Evolutionary conservation across 768 basidiomycete species (phyloP).

Genomic region (Cubamyces sp.): DNA sequence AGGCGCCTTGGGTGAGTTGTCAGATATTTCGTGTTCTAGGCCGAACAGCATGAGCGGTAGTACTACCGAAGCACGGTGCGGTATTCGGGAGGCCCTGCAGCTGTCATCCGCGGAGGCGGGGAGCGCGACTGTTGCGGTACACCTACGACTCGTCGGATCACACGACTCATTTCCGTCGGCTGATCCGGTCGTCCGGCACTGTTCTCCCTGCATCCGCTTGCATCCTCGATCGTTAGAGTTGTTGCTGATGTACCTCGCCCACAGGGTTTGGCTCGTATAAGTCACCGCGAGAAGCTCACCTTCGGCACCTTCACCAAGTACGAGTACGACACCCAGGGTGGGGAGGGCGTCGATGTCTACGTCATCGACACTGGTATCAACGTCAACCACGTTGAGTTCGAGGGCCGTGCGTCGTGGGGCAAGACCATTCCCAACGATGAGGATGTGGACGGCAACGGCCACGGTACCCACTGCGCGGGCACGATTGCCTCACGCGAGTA

Average conservation of each 20-base stretch:
- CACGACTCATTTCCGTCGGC: conserved; percentile 9
- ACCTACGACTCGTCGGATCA: conserved; percentile 19
- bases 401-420: conserved; percentile 91
- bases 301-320: conserved; percentile 88
- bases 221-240: background rate
- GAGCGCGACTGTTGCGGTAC: conserved; percentile 20
- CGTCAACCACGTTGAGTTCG: conserved; percentile 80
- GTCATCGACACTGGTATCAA: conserved; percentile 92
- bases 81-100: no score
- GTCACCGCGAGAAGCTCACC: conserved; percentile 76
- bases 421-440: conserved; percentile 90
- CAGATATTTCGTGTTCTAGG: background rate
- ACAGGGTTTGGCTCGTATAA: conserved; percentile 94
- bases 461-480: conserved; percentile 94
- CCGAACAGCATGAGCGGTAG: background rate
- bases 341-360: conserved; percentile 93
- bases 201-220: background rate
- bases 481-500: conserved; percentile 94
- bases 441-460: conserved; percentile 93
- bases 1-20: conserved; percentile 86
- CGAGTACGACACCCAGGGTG: conserved; percentile 68
- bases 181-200: background rate
- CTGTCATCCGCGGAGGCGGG: background rate
- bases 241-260: background rate
- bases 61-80: no score